These are phyloP conservation scores for Cunninghamia lanceolata DNA, from an alignment of 75 land plant genomes.

Conservation along the genomic window DNA sequence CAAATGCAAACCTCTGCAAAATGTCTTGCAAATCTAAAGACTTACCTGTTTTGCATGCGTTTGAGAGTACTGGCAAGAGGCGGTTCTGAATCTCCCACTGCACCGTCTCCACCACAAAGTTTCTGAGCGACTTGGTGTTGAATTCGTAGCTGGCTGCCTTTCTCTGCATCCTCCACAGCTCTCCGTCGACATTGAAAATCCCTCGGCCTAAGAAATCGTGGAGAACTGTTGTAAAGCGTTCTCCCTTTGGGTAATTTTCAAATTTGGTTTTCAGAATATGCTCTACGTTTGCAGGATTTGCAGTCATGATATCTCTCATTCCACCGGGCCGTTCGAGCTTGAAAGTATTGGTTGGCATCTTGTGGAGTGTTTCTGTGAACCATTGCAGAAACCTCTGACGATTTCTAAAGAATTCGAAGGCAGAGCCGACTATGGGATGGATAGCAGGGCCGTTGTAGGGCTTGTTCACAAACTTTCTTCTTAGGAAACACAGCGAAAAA, in stretches of 20 bases:
- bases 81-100: constrained; percentile 16
- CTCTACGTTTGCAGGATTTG: too few species aligned
- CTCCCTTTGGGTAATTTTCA: too few species aligned
- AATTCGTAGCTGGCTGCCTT: constrained; percentile 26
- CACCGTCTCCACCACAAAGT: constrained; percentile 8
- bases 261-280: too few species aligned
- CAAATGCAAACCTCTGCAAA: too few species aligned
- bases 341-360: background rate
- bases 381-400: constrained; percentile 7
- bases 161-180: constrained; percentile 14
- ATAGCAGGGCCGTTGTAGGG: background rate
- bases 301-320: constrained; percentile 15
- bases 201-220: too few species aligned
- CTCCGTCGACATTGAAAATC: too few species aligned
- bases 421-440: too few species aligned
- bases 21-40: too few species aligned
- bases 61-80: constrained; percentile 14
- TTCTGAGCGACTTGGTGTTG: background rate
- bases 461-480: background rate
- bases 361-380: background rate
- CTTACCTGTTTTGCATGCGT: background rate
- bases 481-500: too few species aligned
- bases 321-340: background rate
- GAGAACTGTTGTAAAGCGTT: too few species aligned
- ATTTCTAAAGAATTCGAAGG: background rate